phyloP scores from a whole-genome alignment of 2,329 filamentous ascomycete species.

The Alternaria tenuissima region DNA sequence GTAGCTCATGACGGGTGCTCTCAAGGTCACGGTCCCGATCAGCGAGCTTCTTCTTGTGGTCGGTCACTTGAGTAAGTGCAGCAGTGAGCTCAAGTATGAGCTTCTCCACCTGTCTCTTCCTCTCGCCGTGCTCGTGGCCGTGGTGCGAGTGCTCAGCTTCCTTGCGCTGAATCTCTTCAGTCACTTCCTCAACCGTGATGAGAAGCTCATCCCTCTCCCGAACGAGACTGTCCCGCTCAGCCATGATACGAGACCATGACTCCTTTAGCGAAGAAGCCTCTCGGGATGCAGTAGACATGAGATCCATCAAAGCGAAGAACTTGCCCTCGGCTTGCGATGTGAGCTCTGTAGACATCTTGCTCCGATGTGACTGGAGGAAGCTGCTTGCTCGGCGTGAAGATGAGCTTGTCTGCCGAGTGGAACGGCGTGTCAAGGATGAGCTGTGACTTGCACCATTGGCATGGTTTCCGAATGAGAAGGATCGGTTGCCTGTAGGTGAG shows the following conservation, averaged over 20 bases:
- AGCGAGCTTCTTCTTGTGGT: constrained; percentile 35
- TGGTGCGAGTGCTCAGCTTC: constrained; percentile 33
- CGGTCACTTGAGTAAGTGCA: constrained; percentile 27
- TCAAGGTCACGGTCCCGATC: constrained; percentile 33
- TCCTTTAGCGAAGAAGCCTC: constrained; percentile 37
- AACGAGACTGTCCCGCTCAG: constrained; percentile 36
- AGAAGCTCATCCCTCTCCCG: constrained; percentile 32
- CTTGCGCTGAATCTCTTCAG: constrained; percentile 34
- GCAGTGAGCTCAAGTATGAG: constrained; percentile 32
- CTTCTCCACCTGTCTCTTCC: constrained; percentile 34
- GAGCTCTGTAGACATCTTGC: constrained; percentile 36
- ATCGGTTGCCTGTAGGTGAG: constrained; percentile 20
- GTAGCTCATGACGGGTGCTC: constrained; percentile 25
- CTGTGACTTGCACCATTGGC: constrained; percentile 5
- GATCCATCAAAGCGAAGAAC: constrained; percentile 41
- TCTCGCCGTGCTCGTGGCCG: constrained; percentile 30
- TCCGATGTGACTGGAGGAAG: constrained; percentile 35
- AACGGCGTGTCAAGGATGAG: constrained; percentile 24
- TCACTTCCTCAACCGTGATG: constrained; percentile 30
- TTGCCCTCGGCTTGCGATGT: constrained; percentile 35
- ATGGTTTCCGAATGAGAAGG: constrained; percentile 21
- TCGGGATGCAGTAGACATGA: constrained; percentile 36
- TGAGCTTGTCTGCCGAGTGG: constrained; percentile 26
- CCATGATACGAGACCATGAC: constrained; percentile 34
- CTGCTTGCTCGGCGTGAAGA: constrained; percentile 31